These are phyloP conservation scores for Xylaria sp. DNA, from an alignment of 2,329 filamentous ascomycete genomes.

Conservation along the genomic window DNA sequence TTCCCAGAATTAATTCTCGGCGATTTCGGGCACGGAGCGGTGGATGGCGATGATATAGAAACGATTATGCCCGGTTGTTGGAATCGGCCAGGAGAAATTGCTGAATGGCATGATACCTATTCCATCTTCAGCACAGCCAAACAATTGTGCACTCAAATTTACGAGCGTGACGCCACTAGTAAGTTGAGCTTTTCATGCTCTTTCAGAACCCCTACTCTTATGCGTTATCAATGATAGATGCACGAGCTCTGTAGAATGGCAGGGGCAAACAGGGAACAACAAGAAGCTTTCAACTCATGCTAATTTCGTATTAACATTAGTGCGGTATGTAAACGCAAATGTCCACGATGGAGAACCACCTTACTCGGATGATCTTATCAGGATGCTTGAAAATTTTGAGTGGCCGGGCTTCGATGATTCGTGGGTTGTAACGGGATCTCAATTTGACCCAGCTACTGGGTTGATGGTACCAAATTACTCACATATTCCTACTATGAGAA, in stretches of 20 bases:
- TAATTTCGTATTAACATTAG: not conserved
- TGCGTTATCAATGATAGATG: not conserved
- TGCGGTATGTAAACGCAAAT: not conserved
- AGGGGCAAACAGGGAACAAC: not conserved
- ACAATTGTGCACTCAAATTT: not conserved
- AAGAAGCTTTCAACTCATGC: not conserved
- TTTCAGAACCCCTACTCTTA: not conserved
- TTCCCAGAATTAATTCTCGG: constrained; percentile 4
- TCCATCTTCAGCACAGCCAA: not conserved
- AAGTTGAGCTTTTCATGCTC: not conserved
- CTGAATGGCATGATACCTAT: constrained; percentile 2
- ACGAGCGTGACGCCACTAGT: not conserved
- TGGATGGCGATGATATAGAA: not conserved
- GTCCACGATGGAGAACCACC: not conserved
- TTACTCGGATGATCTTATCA: not conserved
- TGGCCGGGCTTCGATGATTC: not conserved
- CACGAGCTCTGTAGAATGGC: not conserved
- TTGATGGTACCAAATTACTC: not conserved
- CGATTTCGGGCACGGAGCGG: constrained; percentile 2
- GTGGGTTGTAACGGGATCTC: not conserved
- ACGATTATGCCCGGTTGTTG: not conserved
- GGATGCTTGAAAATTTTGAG: not conserved
- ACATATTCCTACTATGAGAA: not conserved
- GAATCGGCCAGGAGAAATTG: not conserved
- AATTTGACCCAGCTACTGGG: not conserved